Conservation (phyloP, 768 basidiomycete species). For the Nidula microcarpa region DNA sequence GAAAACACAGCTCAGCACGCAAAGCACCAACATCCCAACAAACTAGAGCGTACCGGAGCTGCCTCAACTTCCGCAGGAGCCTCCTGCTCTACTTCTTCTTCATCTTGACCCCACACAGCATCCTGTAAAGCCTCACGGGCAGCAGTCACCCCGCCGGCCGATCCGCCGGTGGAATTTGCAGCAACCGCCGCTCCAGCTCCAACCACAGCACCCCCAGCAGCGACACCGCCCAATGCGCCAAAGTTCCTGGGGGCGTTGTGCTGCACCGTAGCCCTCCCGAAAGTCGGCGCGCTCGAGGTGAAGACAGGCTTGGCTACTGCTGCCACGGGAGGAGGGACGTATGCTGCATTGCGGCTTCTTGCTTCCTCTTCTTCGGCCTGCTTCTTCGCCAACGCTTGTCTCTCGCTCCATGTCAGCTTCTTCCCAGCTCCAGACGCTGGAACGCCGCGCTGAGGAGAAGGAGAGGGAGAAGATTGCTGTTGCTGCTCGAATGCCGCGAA, state of each 20-base stretch:
- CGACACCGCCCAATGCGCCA: constrained; percentile 30
- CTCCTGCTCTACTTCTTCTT: constrained; percentile 18
- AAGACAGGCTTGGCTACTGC: constrained; percentile 31
- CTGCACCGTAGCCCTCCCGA: constrained; percentile 37
- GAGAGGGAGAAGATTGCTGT: constrained; percentile 8
- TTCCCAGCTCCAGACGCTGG: constrained; percentile 39
- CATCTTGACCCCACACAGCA: constrained; percentile 24
- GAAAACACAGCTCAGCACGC: constrained; percentile 24
- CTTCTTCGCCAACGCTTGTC: constrained; percentile 89
- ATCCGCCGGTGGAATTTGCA: constrained; percentile 17
- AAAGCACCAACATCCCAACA: constrained; percentile 4
- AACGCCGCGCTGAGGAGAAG: constrained; percentile 15
- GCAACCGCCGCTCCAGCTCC: constrained; percentile 29
- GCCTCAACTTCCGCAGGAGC: constrained; percentile 9
- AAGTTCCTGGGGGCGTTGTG: constrained; percentile 38
- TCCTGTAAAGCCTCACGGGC: constrained; percentile 23
- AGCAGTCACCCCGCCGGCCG: constrained; percentile 12
- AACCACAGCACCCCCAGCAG: constrained; percentile 27
- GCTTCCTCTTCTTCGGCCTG: constrained; percentile 77
- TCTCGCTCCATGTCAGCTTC: constrained; percentile 92
- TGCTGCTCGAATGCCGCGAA: constrained; percentile 64
- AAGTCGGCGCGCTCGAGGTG: constrained; percentile 44
- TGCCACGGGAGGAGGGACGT: constrained; percentile 27
- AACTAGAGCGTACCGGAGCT: constrained; percentile 19
- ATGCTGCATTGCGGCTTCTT: constrained; percentile 55